These are phyloP conservation scores for Candida namnaoensis DNA, from an alignment of 805 yeast genomes.

Conservation along the genomic window DNA sequence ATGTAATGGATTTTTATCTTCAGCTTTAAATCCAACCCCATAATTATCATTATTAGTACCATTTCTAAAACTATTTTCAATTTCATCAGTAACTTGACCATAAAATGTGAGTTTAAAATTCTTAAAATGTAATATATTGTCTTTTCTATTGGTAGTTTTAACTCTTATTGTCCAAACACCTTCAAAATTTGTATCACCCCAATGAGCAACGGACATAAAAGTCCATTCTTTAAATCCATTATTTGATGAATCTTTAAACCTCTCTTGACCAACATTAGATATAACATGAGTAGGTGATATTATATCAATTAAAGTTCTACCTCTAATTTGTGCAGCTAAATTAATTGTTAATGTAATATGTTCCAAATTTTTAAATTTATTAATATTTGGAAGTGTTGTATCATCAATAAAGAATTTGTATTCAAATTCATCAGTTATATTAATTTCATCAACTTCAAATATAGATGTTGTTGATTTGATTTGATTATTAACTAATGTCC, in stretches of 20 bases:
- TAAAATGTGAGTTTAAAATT: conserved; percentile 75
- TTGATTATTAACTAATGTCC: conserved; percentile 89
- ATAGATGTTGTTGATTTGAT: conserved; percentile 53
- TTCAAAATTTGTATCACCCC: conserved; percentile 81
- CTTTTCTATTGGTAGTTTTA: conserved; percentile 27
- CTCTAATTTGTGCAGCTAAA: conserved; percentile 57
- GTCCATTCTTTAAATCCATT: conserved; percentile 77
- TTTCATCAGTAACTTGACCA: conserved; percentile 56
- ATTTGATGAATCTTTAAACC: conserved; percentile 46
- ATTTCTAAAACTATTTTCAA: too few relatives aligned
- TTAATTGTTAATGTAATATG: conserved; percentile 80
- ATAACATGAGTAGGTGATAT: conserved; percentile 67
- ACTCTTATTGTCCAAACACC: conserved; percentile 83
- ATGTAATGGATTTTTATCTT: too few relatives aligned
- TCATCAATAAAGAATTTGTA: too few relatives aligned
- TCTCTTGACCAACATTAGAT: conserved; percentile 64
- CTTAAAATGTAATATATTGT: conserved; percentile 34
- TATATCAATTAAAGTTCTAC: conserved; percentile 56
- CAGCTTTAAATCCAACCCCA: too few relatives aligned
- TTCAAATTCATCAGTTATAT: conserved; percentile 19
- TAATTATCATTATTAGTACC: too few relatives aligned
- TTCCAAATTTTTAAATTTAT: conserved; percentile 66
- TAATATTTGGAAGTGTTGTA: conserved; percentile 29
- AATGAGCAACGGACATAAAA: conserved; percentile 95
- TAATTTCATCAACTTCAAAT: conserved; percentile 11